Conservation (phyloP, 805 yeast species). For the Candida maesae region DNA sequence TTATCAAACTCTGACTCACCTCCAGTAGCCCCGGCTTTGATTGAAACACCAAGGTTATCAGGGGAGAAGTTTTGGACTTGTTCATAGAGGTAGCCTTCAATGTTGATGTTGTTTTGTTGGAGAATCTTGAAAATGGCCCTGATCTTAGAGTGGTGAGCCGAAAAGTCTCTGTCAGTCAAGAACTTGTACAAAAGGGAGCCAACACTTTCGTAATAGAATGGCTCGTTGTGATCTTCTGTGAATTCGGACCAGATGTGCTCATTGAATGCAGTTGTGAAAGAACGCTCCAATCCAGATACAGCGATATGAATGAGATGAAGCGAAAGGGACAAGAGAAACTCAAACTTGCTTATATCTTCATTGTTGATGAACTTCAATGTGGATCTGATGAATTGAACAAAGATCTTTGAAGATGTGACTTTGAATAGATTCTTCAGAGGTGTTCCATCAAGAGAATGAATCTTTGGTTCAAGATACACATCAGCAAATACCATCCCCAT, state of each 20-base stretch:
- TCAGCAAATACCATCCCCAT: conserved; percentile 39
- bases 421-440: conserved; percentile 44
- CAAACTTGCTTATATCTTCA: conserved; percentile 41
- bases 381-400: conserved; percentile 49
- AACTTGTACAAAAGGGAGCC: conserved; percentile 38
- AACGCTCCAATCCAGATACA: conserved; percentile 36
- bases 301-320: conserved; percentile 67
- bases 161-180: conserved; percentile 38
- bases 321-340: conserved; percentile 52
- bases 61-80: conserved; percentile 36
- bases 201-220: conserved; percentile 35
- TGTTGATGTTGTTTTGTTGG: conserved; percentile 26
- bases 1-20: conserved; percentile 40
- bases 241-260: conserved; percentile 34
- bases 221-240: conserved; percentile 35
- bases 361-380: conserved; percentile 38
- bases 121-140: conserved; percentile 45
- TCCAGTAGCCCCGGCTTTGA: neutral
- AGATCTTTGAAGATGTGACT: conserved; percentile 50
- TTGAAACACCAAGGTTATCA: conserved; percentile 8
- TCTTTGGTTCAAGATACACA: conserved; percentile 54
- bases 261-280: conserved; percentile 27
- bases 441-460: conserved; percentile 32
- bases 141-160: conserved; percentile 49
- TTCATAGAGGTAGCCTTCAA: conserved; percentile 30